phyloP scores from a whole-genome alignment of 345 rosid species.

The Pistacia vera region DNA sequence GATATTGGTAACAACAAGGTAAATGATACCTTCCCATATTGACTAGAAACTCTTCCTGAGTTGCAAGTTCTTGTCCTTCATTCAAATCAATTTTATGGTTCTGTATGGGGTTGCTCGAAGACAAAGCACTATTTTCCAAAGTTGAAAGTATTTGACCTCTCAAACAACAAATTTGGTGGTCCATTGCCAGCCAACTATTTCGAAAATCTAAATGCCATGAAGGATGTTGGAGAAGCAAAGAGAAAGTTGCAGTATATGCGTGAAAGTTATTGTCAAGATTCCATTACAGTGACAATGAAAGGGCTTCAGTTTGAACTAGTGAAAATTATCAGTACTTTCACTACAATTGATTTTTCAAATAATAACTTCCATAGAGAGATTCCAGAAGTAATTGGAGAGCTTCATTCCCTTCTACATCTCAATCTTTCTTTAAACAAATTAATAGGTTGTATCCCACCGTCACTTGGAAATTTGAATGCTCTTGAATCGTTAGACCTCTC shows the following conservation, averaged over 20 bases:
- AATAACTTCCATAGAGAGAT: conserved; percentile 19
- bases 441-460: not conserved
- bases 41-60: not conserved
- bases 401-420: not conserved
- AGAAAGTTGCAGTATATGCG: not conserved
- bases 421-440: not conserved
- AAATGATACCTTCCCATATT: not conserved
- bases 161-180: conserved; percentile 1
- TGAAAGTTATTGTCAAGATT: not conserved
- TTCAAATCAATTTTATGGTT: conserved; percentile 17
- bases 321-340: conserved; percentile 3
- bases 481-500: not conserved
- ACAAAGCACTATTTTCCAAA: not conserved
- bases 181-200: not conserved
- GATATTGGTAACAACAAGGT: conserved; percentile 1
- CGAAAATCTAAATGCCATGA: not conserved
- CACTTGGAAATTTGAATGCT: not conserved
- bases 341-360: conserved; percentile 15
- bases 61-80: not conserved
- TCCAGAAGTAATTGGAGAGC: conserved; percentile 11
- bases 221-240: not conserved
- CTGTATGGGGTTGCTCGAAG: not conserved
- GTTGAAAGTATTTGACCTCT: not conserved
- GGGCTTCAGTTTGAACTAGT: not conserved
- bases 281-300: conserved; percentile 11